phyloP scores from a whole-genome alignment of 352 stramenopile genomes.

The Globisporangium mamillatum region DNA sequence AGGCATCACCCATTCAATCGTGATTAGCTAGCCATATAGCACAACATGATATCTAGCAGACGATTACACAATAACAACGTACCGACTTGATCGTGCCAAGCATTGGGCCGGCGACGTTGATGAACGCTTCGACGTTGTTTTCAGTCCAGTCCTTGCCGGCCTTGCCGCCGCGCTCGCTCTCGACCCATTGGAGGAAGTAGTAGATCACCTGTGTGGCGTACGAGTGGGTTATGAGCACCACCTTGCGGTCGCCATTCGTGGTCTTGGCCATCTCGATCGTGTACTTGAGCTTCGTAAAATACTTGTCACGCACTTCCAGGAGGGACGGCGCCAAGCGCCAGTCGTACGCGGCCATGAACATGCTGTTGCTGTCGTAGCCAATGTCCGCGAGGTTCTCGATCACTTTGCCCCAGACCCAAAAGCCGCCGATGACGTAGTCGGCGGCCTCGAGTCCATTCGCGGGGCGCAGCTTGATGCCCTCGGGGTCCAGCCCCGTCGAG shows the following conservation, averaged over 20 bases:
- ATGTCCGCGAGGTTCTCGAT: constrained; percentile 90
- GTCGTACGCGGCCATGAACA: constrained; percentile 89
- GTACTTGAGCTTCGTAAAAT: constrained; percentile 93
- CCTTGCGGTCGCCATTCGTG: constrained; percentile 73
- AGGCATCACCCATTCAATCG: background rate
- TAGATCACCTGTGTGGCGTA: constrained; percentile 91
- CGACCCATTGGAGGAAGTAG: constrained; percentile 96
- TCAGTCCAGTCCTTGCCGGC: constrained; percentile 92
- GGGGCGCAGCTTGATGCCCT: constrained; percentile 70
- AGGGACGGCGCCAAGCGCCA: constrained; percentile 75
- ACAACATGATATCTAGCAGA: background rate
- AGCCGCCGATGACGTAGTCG: constrained; percentile 93
- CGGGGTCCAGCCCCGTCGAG: constrained; percentile 86
- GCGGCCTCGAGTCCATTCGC: constrained; percentile 90
- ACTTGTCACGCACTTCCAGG: constrained; percentile 76
- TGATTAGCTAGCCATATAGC: background rate
- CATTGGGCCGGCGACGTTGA: constrained; percentile 94
- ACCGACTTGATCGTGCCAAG: constrained; percentile 90
- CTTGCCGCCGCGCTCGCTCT: constrained; percentile 77
- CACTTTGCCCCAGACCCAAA: constrained; percentile 94
- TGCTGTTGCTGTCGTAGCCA: constrained; percentile 90
- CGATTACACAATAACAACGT: background rate
- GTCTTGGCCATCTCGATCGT: constrained; percentile 89
- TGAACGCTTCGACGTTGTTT: constrained; percentile 86
- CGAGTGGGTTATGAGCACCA: constrained; percentile 91